Base-by-base conservation (phyloP, 169 alveolate species). In the Amoebophrya sp. region DNA sequence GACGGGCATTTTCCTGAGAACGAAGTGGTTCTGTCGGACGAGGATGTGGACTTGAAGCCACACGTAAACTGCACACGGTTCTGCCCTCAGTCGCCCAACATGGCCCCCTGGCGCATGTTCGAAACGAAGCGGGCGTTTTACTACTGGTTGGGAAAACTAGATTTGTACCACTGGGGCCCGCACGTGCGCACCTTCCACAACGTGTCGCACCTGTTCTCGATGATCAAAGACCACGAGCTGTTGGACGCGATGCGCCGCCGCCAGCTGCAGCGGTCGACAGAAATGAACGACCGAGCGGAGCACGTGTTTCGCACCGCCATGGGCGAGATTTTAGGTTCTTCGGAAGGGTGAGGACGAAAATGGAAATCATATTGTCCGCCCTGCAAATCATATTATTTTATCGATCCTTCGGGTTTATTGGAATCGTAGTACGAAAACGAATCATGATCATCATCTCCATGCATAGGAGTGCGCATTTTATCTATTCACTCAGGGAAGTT, bases 131-230 rank as follows among this genome's bases (percentile, higher is more conserved):
- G 35, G 10, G 83, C 83, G 83, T 66, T 66, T 25, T 66, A 25
- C 83, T 66, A 66, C 35, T 66, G 83, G 83, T 1, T 66, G 83
- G 83, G 83, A 0, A 66, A 66, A 66, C 2, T n/a, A 25, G 83
- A 66, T 66, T 18, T 66, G 83, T 66, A 66, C 83, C 83, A 66
- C 35, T 66, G 83, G 83, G 83, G 83, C 83, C 35, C 83, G 83
- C 83, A 66, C 83, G 83, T 66, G 83, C 83, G 83, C 2, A 2
- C 0, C 83, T 66, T 12, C 83, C 83, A 66, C 83, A 66, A 66
- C 83, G 83, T 66, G 29, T 66, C 83, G 83, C 83, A 66, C 83
- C 83, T 66, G 38, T 66, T 66, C 35, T 66, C 83, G 35, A 66
- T 66, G 83, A n/a, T 66, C 35, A 18, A n/a, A 18, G 83, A 66